Conservation (phyloP, 306 rosid genomes). For the Gillenia trifoliata region DNA sequence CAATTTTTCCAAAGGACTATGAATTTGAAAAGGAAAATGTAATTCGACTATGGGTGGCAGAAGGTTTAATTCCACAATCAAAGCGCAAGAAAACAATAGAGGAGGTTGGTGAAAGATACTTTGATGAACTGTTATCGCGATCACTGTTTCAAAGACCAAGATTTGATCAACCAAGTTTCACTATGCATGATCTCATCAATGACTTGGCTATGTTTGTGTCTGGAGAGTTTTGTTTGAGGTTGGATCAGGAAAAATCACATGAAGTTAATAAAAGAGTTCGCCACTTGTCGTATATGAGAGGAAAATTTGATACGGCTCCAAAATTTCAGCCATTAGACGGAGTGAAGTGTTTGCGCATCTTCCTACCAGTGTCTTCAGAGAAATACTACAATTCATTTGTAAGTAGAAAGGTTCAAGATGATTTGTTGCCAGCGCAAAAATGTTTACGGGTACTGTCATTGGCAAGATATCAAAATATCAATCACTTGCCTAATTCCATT, state of each 20-base stretch:
- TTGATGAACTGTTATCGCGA: not conserved
- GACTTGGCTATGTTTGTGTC: not conserved
- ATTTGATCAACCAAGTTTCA: not conserved
- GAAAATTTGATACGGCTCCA: not conserved
- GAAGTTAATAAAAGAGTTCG: not conserved
- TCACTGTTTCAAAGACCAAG: slow-evolving; percentile 13
- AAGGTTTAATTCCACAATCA: not conserved
- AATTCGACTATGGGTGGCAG: slow-evolving; percentile 14
- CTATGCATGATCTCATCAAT: not conserved
- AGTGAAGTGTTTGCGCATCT: not conserved
- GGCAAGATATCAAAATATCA: too few species aligned
- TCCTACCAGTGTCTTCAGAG: not conserved
- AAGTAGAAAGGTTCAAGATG: not conserved
- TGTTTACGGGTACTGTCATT: not conserved
- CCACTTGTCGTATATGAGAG: not conserved
- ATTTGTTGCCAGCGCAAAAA: not conserved
- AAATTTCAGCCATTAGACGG: not conserved
- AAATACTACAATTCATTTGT: not conserved
- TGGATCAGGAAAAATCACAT: not conserved
- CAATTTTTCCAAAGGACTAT: slow-evolving; percentile 11
- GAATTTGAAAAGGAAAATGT: not conserved
- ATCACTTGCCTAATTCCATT: not conserved
- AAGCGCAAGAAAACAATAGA: not conserved
- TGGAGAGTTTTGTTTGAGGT: not conserved
- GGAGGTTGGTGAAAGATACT: slow-evolving; percentile 5